These are phyloP conservation scores for Rhodotorula sp. DNA, from an alignment of 1,284 basidiomycete genomes.

Conservation along the genomic window DNA sequence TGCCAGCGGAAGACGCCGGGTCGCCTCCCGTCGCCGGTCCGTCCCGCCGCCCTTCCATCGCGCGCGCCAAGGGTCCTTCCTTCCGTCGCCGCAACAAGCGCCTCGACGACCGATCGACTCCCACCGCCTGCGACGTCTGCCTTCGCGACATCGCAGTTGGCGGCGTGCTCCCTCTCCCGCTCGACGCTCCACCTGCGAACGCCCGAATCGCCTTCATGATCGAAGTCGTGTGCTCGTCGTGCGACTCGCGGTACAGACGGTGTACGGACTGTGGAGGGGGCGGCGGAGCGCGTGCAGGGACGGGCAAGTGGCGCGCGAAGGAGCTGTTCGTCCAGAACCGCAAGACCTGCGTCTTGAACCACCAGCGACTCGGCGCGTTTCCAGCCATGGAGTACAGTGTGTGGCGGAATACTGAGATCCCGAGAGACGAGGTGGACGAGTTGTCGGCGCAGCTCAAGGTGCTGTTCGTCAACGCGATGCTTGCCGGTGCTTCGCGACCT, in stretches of 20 bases:
- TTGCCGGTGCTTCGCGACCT: conserved; percentile 8
- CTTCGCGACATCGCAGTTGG: conserved; percentile 30
- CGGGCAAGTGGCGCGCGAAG: conserved; percentile 55
- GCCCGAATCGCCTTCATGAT: conserved; percentile 27
- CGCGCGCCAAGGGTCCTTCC: background rate
- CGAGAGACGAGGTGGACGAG: conserved; percentile 21
- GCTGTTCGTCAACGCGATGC: conserved; percentile 31
- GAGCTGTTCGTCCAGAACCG: conserved; percentile 53
- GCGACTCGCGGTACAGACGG: conserved; percentile 30
- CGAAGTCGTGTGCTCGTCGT: conserved; percentile 38
- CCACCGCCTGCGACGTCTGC: conserved; percentile 33
- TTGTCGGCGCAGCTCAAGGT: conserved; percentile 1
- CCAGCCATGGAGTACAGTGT: conserved; percentile 24
- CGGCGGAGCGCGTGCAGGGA: conserved; percentile 51
- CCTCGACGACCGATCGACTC: conserved; percentile 3
- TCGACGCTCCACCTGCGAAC: conserved; percentile 1
- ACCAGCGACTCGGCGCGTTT: conserved; percentile 42
- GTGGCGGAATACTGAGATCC: conserved; percentile 16
- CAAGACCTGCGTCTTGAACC: conserved; percentile 53
- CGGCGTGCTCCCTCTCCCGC: conserved; percentile 19
- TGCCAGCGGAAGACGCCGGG: background rate
- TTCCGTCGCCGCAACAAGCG: conserved; percentile 35
- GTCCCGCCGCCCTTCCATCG: background rate
- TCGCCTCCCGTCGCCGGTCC: background rate
- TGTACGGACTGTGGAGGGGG: conserved; percentile 47